A percentile compares a stretch with the other conserved stretches of the same genome.
Conservation (phyloP, 768 basidiomycete genomes). For the Lepiota brunneoincarnata region DNA sequence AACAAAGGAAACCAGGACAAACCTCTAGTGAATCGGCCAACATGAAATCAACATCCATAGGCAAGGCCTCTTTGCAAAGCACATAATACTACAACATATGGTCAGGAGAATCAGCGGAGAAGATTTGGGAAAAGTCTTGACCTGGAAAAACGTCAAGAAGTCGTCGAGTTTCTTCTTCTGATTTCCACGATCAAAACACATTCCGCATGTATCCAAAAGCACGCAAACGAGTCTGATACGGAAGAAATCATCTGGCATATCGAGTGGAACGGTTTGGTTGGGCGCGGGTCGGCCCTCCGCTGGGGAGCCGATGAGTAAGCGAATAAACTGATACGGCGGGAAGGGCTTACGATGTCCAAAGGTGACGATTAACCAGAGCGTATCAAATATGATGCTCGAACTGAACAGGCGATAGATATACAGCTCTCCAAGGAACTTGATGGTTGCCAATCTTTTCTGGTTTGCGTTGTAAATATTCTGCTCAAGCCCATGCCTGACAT, state of each 20-base stretch:
- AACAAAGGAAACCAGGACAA: slow-evolving; percentile 12
- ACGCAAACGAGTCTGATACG: slow-evolving; percentile 89
- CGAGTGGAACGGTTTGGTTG: slow-evolving; percentile 67
- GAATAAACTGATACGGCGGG: not conserved
- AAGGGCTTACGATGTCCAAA: slow-evolving; percentile 90
- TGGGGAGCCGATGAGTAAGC: slow-evolving; percentile 29
- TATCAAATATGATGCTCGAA: slow-evolving; percentile 89
- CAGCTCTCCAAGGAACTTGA: slow-evolving; percentile 95
- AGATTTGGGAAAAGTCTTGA: slow-evolving; percentile 25
- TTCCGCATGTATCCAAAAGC: slow-evolving; percentile 91
- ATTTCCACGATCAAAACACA: slow-evolving; percentile 95
- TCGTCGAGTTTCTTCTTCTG: slow-evolving; percentile 92
- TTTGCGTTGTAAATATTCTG: slow-evolving; percentile 94
- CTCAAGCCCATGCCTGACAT: slow-evolving; percentile 87
- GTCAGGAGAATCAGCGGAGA: not conserved
- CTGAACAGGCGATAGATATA: slow-evolving; percentile 94
- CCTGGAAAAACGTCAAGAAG: slow-evolving; percentile 93
- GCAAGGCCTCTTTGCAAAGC: slow-evolving; percentile 83
- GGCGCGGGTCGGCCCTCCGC: slow-evolving; percentile 90
- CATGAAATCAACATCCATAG: slow-evolving; percentile 99
- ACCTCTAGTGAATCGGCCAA: slow-evolving; percentile 92
- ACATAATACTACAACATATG: slow-evolving; percentile 65
- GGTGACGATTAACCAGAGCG: slow-evolving; percentile 89
- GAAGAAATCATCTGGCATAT: slow-evolving; percentile 97
- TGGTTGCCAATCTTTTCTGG: slow-evolving; percentile 85